A percentile compares a stretch with the other conserved stretches of the same genome.
Evolutionary conservation across 2,329 filamentous ascomycete genomes (phyloP).

Genomic region (Furcasterigmium sp.): DNA sequence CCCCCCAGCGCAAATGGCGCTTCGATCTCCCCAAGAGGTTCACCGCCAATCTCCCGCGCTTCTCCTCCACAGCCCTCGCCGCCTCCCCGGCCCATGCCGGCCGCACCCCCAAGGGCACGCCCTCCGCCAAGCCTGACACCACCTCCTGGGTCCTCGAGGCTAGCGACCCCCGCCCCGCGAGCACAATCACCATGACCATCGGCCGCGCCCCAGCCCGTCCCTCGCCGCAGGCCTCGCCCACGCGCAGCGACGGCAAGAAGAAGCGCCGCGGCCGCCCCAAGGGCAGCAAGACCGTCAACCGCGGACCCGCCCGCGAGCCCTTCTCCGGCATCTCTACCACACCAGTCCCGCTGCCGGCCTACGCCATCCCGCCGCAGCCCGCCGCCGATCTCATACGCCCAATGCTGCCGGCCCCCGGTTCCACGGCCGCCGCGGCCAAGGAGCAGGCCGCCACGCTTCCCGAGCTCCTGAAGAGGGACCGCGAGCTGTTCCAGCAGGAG

Average conservation of each 20-base stretch:
- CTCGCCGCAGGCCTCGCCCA: not conserved
- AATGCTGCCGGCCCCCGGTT: not conserved
- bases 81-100: too few species aligned
- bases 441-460: not conserved
- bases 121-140: not conserved
- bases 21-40: too few species aligned
- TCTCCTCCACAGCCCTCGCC: too few species aligned
- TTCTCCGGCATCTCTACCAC: not conserved
- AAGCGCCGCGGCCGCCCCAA: conserved; percentile 1
- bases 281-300: conserved; percentile 1
- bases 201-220: not conserved
- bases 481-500: not conserved
- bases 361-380: not conserved
- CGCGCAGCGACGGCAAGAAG: not conserved
- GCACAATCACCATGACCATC: conserved; percentile 1
- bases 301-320: not conserved
- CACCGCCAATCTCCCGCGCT: too few species aligned
- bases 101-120: too few species aligned
- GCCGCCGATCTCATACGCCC: not conserved
- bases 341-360: not conserved
- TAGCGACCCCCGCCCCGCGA: not conserved
- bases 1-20: too few species aligned
- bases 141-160: not conserved
- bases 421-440: not conserved
- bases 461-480: not conserved